These are phyloP conservation scores for Puccinia coronata DNA, from an alignment of 1,284 basidiomycete species.

Conservation along the genomic window DNA sequence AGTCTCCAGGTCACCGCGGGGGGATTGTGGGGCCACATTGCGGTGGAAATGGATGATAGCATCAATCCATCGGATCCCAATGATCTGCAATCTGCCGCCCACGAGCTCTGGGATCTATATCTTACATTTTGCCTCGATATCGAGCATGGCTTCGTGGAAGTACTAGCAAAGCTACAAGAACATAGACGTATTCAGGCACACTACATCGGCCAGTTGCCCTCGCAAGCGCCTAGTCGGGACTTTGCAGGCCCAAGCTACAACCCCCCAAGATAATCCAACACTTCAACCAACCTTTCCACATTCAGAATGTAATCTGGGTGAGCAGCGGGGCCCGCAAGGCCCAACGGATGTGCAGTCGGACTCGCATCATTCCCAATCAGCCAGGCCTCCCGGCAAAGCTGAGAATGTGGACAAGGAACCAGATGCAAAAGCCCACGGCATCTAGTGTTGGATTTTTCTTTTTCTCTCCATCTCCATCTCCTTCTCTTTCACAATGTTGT, in stretches of 20 bases:
- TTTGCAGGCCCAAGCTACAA: slow-evolving; percentile 21
- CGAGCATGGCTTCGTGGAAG: slow-evolving; percentile 16
- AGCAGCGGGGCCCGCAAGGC: slow-evolving; percentile 6
- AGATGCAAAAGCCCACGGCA: too few relatives aligned
- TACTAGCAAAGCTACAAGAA: slow-evolving; percentile 31
- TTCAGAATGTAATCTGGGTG: not conserved
- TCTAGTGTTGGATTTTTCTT: too few relatives aligned
- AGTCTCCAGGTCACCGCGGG: slow-evolving; percentile 5
- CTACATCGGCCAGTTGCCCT: slow-evolving; percentile 7
- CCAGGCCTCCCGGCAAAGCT: slow-evolving; percentile 1
- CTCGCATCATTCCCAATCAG: slow-evolving; percentile 12
- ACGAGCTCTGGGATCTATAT: slow-evolving; percentile 43
- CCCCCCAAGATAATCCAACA: not conserved
- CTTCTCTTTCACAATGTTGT: too few relatives aligned
- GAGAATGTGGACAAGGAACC: slow-evolving; percentile 15
- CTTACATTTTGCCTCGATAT: slow-evolving; percentile 43
- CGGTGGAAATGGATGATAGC: slow-evolving; percentile 19
- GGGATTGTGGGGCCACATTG: slow-evolving; percentile 34
- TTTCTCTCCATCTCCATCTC: too few relatives aligned
- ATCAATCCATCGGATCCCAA: slow-evolving; percentile 36
- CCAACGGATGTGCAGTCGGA: not conserved
- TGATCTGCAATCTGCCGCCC: slow-evolving; percentile 17
- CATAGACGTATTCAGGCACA: slow-evolving; percentile 4
- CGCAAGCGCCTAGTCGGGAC: slow-evolving; percentile 18
- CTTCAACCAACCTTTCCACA: slow-evolving; percentile 17